Evolutionary conservation across 2,329 filamentous ascomycete genomes (phyloP).

Genomic region (Cylindrodendrum hubeiense): DNA sequence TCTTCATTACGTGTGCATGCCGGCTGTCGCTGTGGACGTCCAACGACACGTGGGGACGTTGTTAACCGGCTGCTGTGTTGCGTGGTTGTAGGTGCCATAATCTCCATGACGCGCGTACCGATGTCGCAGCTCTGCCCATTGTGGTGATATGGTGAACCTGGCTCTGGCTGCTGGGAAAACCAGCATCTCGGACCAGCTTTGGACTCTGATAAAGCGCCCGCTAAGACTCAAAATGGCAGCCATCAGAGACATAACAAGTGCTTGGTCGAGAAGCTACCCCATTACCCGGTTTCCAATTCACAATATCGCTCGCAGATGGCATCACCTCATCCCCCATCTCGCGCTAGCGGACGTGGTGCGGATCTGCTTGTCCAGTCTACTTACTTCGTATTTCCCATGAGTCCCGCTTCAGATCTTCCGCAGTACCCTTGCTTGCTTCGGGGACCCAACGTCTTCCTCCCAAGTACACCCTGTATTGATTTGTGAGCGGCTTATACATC

Average conservation of each 20-base stretch:
- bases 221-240: background rate
- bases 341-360: conserved; percentile 11
- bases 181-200: background rate
- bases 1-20: background rate
- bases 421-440: conserved; percentile 18
- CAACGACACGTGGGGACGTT: background rate
- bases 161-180: background rate
- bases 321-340: conserved; percentile 15
- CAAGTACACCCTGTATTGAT: background rate
- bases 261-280: too few species aligned
- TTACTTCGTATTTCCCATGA: background rate
- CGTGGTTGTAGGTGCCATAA: background rate
- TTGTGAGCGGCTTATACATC: conserved; percentile 12
- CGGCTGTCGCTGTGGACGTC: background rate
- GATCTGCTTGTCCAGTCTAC: background rate
- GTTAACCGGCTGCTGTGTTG: background rate
- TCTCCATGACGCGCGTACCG: background rate
- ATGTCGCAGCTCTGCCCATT: background rate
- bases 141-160: background rate
- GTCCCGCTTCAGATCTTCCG: conserved; percentile 1
- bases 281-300: conserved; percentile 8
- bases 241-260: background rate
- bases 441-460: conserved; percentile 1
- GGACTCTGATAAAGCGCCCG: background rate
- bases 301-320: conserved; percentile 12